A percentile compares a stretch with the other conserved stretches of the same genome.
phyloP scores from a whole-genome alignment of 2,329 filamentous ascomycete species.

The Hawksworthiomyces lignivorus region DNA sequence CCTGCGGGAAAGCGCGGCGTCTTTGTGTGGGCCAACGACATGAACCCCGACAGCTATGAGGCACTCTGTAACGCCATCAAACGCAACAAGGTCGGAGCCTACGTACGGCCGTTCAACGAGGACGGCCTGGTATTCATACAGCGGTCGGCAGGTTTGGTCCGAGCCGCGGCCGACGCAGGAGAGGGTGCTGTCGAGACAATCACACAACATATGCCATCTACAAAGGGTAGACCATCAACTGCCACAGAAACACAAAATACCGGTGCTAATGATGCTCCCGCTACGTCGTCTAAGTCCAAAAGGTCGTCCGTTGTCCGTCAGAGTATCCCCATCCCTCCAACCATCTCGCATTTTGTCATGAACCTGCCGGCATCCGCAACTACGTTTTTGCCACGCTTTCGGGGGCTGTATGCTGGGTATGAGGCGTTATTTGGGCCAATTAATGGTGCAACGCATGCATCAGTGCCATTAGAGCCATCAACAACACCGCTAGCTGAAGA shows the following conservation, averaged over 20 bases:
- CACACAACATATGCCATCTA: no score
- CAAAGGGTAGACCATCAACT: not conserved
- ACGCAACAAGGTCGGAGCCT: constrained; percentile 72
- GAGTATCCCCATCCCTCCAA: constrained; percentile 53
- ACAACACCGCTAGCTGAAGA: not conserved
- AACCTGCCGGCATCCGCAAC: constrained; percentile 89
- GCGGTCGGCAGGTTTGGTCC: constrained; percentile 54
- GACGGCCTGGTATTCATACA: constrained; percentile 79
- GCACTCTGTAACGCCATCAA: constrained; percentile 62
- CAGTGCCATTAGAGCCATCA: no score
- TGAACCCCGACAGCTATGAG: constrained; percentile 82
- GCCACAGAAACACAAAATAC: no score
- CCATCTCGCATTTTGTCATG: constrained; percentile 94
- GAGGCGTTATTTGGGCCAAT: constrained; percentile 57
- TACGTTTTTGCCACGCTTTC: constrained; percentile 69
- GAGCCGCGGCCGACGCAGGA: constrained; percentile 40
- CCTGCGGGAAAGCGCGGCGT: constrained; percentile 84
- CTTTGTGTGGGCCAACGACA: constrained; percentile 94
- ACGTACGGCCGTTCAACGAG: constrained; percentile 70
- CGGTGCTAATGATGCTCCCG: no score
- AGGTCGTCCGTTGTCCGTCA: not conserved
- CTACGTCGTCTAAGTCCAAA: no score
- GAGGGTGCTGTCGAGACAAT: constrained; percentile 29
- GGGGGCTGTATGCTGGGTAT: constrained; percentile 69
- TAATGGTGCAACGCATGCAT: not conserved